phyloP scores from a whole-genome alignment of 768 basidiomycete species.

The Rhizopogon vesiculosus region DNA sequence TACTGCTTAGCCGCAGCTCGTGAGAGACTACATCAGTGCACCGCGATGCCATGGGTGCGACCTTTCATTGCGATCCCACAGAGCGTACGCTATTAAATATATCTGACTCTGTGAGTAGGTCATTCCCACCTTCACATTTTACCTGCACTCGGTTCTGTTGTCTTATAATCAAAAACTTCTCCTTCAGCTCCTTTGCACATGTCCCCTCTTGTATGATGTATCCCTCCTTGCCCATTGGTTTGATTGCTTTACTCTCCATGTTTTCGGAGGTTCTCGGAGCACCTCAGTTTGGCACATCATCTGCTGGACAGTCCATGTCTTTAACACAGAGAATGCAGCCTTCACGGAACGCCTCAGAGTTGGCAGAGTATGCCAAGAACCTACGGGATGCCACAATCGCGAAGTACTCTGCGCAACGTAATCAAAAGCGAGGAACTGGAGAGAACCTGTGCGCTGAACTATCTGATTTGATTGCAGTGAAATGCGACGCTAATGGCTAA shows the following conservation, averaged over 20 bases:
- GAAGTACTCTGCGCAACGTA: constrained; percentile 39
- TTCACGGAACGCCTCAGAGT: constrained; percentile 14
- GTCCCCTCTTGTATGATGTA: constrained; percentile 8
- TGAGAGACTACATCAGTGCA: background rate
- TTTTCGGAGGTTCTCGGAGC: constrained; percentile 8
- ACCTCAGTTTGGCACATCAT: constrained; percentile 3
- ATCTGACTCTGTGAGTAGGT: constrained; percentile 2
- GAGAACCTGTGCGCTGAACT: constrained; percentile 38
- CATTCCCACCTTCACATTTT: constrained; percentile 8
- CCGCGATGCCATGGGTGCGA: background rate
- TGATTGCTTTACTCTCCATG: constrained; percentile 9
- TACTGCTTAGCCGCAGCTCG: background rate
- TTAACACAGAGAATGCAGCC: constrained; percentile 12
- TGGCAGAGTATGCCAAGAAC: constrained; percentile 36
- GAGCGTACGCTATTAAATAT: constrained; percentile 7
- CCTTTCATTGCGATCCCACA: background rate
- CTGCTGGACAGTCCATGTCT: constrained; percentile 18
- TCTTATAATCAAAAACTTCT: constrained; percentile 8
- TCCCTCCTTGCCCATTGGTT: constrained; percentile 2
- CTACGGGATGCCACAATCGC: constrained; percentile 37
- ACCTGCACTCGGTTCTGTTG: constrained; percentile 2
- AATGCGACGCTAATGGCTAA: background rate
- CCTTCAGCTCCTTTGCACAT: constrained; percentile 1
- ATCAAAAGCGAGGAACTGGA: constrained; percentile 38
- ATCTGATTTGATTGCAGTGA: background rate